Evolutionary conservation across 1,284 basidiomycete species (phyloP), one percentile per base, ranked within the genome.

Genomic region (Apiotrichum gamsii): DNA sequence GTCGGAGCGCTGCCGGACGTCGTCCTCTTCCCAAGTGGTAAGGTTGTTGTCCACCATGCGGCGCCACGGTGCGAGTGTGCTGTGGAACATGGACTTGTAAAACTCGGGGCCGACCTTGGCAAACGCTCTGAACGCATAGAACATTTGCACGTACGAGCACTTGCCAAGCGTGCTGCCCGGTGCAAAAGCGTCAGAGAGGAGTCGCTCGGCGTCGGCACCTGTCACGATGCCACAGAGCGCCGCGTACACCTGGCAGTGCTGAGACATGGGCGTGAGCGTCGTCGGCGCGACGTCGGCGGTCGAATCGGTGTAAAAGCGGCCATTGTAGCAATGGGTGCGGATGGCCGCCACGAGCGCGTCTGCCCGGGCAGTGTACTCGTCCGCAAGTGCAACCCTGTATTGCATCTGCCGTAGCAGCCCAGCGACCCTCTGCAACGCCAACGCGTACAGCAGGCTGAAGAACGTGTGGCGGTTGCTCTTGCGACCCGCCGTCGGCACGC

Each of bases 11-110:
- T 59, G 52, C 16, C 57, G 45, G 14, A 64, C 57, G 41, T 60
- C 56, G 35, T 64, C 62, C 34, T 64, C 62, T 32, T 59, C 59
- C 58, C 58, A 62, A 6, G 62, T 64, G 5, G 57, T 47, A 37
- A 62, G 25, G 16, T 58, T 53, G 20, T 59, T 52, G 15, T 45
- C 41, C 23, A 62, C 24, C 60, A 61, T 59, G 37, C 35, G 23
- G 23, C 47, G 47, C 60, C 60, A 64, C 3, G 57, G 58, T 0
- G 45, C 45, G 45, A 45, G 51, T 2, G 47, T 40, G 0, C 21
- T 16, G 9, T 31, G 9, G 31, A 49, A 59, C 20, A 51, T 35
- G 10, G 39, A 21, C 23, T 57, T 50, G 43, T 64, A 64, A 1
- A 55, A 28, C 25, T 6, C 25, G 6, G 25, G 14, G 8, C 57